Evolutionary conservation across 2,329 filamentous ascomycete genomes (phyloP).

Genomic region (Ophiosphaerella korrae): DNA sequence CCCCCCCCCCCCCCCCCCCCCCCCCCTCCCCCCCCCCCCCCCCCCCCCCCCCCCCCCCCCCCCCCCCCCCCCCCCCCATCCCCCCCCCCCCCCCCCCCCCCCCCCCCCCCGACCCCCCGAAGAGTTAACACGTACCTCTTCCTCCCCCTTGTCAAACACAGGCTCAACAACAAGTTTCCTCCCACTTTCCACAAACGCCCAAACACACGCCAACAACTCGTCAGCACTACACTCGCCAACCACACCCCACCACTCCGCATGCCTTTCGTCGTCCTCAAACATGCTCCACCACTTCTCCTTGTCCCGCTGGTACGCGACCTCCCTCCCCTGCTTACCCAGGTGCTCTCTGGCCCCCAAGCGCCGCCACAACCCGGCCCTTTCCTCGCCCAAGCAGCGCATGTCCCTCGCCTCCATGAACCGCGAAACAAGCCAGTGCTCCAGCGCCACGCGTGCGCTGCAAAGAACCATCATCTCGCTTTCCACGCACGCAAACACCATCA

Average conservation of each 20-base stretch:
- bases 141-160: not conserved
- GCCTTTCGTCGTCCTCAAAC: not conserved
- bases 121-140: not conserved
- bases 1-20: no score
- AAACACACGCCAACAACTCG: not conserved
- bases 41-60: no score
- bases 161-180: not conserved
- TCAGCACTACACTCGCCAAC: constrained; percentile 1
- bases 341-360: not conserved
- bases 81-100: no score
- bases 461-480: constrained; percentile 10
- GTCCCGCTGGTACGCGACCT: not conserved
- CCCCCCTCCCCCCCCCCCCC: no score
- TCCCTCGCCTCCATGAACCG: constrained; percentile 3
- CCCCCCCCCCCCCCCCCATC: no score
- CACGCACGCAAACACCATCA: constrained; percentile 10
- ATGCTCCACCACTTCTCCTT: constrained; percentile 2
- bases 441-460: not conserved
- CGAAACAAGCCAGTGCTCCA: constrained; percentile 6
- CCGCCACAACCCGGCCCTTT: constrained; percentile 10
- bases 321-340: not conserved
- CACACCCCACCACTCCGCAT: not conserved
- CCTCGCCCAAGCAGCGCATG: constrained; percentile 1
- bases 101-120: no score
- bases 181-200: not conserved